Conservation (phyloP, 257 asterid genomes). For the Solanum commersonii region DNA sequence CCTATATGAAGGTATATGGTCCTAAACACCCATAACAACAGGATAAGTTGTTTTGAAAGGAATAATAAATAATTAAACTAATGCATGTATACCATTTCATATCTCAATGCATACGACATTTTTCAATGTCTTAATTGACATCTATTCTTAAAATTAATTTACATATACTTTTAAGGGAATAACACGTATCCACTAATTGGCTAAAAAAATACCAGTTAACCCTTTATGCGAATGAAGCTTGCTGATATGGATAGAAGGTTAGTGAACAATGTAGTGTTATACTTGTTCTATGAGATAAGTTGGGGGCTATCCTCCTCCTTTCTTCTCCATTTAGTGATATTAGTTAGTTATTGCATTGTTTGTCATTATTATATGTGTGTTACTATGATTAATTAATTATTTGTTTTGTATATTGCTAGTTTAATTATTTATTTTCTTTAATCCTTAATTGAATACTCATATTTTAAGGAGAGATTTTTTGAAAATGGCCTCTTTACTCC, state of each 20-base stretch:
- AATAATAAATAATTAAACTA: not conserved
- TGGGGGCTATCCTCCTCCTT: no score
- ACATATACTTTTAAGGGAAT: not conserved
- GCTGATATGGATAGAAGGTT: no score
- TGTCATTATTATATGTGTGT: not conserved
- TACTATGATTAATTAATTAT: no score
- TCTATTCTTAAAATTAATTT: not conserved
- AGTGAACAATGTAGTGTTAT: no score
- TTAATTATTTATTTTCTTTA: no score
- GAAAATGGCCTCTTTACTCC: no score
- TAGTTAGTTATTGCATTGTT: no score
- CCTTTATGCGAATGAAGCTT: no score
- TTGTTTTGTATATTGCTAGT: not conserved
- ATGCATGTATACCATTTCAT: not conserved
- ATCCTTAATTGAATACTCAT: not conserved
- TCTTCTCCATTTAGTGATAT: no score
- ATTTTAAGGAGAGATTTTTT: not conserved
- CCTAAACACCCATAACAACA: no score
- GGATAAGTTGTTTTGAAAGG: not conserved
- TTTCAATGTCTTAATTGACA: not conserved
- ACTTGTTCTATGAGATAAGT: no score
- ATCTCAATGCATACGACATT: not conserved
- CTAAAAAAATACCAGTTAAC: not conserved
- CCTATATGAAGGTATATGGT: no score
- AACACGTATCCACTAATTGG: not conserved